Evolutionary conservation across 352 stramenopile species (phyloP).

Genomic region (Globisporangium polare): DNA sequence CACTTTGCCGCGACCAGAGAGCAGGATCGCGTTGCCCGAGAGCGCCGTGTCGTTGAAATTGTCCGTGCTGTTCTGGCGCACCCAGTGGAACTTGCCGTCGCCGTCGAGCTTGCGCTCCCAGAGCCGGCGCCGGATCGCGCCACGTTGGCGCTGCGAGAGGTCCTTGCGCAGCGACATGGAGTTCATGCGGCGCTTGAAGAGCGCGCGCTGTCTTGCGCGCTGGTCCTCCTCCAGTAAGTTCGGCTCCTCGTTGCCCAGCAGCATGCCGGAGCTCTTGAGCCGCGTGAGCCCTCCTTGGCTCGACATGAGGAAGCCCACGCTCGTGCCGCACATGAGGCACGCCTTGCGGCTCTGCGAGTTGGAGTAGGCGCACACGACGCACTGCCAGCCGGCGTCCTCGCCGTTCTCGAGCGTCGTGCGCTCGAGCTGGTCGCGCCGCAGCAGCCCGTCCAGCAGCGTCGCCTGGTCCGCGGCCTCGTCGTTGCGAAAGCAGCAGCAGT

Average conservation of each 20-base stretch:
- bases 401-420: slow-evolving; percentile 41
- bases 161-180: slow-evolving; percentile 53
- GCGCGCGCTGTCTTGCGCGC: slow-evolving; percentile 42
- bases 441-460: slow-evolving; percentile 48
- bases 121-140: slow-evolving; percentile 55
- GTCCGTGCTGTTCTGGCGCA: slow-evolving; percentile 58
- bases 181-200: slow-evolving; percentile 72
- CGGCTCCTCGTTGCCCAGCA: slow-evolving; percentile 39
- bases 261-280: slow-evolving; percentile 49
- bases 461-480: slow-evolving; percentile 12
- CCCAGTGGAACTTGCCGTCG: slow-evolving; percentile 75
- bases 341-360: slow-evolving; percentile 35
- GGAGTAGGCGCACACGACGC: slow-evolving; percentile 61
- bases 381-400: slow-evolving; percentile 61
- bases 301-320: slow-evolving; percentile 26
- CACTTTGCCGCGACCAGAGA: slow-evolving; percentile 30
- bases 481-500: slow-evolving; percentile 41
- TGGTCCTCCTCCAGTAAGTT: slow-evolving; percentile 32
- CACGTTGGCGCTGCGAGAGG: slow-evolving; percentile 63
- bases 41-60: slow-evolving; percentile 18
- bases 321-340: slow-evolving; percentile 70
- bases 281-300: slow-evolving; percentile 22
- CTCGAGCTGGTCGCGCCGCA: slow-evolving; percentile 61
- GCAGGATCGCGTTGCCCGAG: slow-evolving; percentile 11
- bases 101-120: slow-evolving; percentile 55